A percentile compares a stretch with the other conserved stretches of the same genome.
Evolutionary conservation across 2,329 filamentous ascomycete genomes (phyloP).

Genomic region (Xylariaceae sp.): DNA sequence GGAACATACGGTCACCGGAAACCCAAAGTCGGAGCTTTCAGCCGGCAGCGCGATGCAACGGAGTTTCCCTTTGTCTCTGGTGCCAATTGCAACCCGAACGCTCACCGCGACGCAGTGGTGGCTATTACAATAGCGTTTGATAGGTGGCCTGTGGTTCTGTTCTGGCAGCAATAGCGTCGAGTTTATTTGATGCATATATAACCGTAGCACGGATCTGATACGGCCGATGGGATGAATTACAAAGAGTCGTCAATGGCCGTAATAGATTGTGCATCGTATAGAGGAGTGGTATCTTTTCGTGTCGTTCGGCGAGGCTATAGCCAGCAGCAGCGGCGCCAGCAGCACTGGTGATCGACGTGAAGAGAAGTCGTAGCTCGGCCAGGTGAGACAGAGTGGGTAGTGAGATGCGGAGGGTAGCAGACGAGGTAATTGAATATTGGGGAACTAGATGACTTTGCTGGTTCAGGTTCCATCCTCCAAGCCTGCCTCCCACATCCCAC

Average conservation of each 20-base stretch:
- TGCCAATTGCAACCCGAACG: not conserved
- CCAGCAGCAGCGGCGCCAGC: not conserved
- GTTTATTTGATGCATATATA: slow-evolving; percentile 38
- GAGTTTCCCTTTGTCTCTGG: not conserved
- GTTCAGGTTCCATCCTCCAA: too few relatives aligned
- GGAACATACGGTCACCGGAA: slow-evolving; percentile 10
- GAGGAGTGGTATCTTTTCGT: slow-evolving; percentile 11
- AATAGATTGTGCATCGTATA: slow-evolving; percentile 32
- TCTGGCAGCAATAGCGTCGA: slow-evolving; percentile 32
- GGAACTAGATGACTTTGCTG: too few relatives aligned
- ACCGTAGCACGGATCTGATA: slow-evolving; percentile 26
- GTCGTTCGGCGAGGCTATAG: not conserved
- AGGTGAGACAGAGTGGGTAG: slow-evolving; percentile 29
- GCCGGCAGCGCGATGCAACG: not conserved
- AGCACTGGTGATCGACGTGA: slow-evolving; percentile 8
- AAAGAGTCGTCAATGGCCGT: slow-evolving; percentile 27
- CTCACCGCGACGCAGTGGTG: slow-evolving; percentile 8
- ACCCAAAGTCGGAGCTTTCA: slow-evolving; percentile 1
- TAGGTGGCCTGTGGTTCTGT: slow-evolving; percentile 33
- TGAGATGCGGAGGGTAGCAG: slow-evolving; percentile 25
- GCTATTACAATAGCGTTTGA: slow-evolving; percentile 30
- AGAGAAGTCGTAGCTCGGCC: slow-evolving; percentile 15
- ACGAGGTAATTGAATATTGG: slow-evolving; percentile 23
- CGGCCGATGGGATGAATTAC: slow-evolving; percentile 15
- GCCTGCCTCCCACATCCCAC: not conserved